Evolutionary conservation across 2,329 filamentous ascomycete genomes (phyloP).

Genomic region (Arthrobotrys sinensis): DNA sequence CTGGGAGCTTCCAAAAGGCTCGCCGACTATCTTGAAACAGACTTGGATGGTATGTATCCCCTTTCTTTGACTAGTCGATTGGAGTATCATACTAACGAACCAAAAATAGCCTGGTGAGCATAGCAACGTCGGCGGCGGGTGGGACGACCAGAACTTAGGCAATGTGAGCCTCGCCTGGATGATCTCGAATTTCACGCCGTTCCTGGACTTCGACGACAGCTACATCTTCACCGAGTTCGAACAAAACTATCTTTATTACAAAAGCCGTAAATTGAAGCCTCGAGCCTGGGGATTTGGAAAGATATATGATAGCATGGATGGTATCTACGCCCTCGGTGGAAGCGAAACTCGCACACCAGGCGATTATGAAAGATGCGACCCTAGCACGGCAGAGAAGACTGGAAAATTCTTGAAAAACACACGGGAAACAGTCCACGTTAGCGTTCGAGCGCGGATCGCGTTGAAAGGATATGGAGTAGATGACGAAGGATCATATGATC

Average conservation of each 20-base stretch:
- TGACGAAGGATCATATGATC: constrained; percentile 47
- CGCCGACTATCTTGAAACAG: constrained; percentile 44
- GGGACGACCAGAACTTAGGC: constrained; percentile 46
- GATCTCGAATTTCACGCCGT: constrained; percentile 47
- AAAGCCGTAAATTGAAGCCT: constrained; percentile 37
- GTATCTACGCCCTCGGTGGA: constrained; percentile 52
- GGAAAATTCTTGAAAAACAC: constrained; percentile 46
- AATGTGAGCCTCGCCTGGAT: constrained; percentile 58
- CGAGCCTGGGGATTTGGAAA: constrained; percentile 57
- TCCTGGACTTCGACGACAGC: constrained; percentile 52
- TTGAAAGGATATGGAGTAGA: constrained; percentile 51
- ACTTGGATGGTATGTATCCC: constrained; percentile 49
- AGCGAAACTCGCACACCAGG: constrained; percentile 49
- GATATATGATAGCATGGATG: constrained; percentile 51
- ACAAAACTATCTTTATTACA: constrained; percentile 46
- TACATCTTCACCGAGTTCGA: constrained; percentile 50
- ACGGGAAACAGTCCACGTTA: constrained; percentile 48
- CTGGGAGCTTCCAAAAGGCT: constrained; percentile 69
- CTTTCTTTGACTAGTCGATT: background rate
- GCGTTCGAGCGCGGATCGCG: constrained; percentile 33
- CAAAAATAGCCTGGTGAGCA: constrained; percentile 44
- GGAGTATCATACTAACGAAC: constrained; percentile 2
- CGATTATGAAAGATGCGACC: constrained; percentile 49
- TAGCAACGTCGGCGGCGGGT: constrained; percentile 53
- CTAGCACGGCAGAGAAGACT: constrained; percentile 33